Evolutionary conservation across 164 flowering plant genomes (phyloP).

Genomic region (Cinnamomum chago): DNA sequence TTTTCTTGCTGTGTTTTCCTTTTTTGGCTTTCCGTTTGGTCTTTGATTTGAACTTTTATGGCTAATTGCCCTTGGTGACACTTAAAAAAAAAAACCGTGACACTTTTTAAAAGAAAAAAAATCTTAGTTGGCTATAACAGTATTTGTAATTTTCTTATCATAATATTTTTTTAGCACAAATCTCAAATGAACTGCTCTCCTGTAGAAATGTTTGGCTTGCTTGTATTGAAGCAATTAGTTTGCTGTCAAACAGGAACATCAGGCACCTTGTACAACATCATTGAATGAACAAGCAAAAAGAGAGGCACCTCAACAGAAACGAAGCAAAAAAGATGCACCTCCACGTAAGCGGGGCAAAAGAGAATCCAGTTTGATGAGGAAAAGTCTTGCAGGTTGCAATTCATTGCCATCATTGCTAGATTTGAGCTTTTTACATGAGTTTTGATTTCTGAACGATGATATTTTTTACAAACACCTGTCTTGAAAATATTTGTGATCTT

Average conservation of each 20-base stretch:
- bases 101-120: too few relatives aligned
- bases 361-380: constrained; percentile 15
- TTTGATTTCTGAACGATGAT: neutral
- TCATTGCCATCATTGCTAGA: neutral
- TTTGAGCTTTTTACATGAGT: neutral
- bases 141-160: neutral
- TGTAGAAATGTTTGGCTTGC: neutral
- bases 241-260: constrained; percentile 2
- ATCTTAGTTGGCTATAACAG: neutral
- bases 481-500: neutral
- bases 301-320: constrained; percentile 1
- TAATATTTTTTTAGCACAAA: neutral
- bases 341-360: neutral
- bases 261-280: constrained; percentile 12
- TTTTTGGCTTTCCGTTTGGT: neutral
- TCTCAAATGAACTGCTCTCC: neutral
- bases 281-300: constrained; percentile 6
- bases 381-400: constrained; percentile 57
- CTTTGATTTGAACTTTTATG: neutral
- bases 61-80: neutral
- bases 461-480: neutral
- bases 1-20: neutral
- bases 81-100: neutral
- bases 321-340: neutral
- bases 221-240: neutral